Evolutionary conservation across 2,329 filamentous ascomycete genomes (phyloP).

Genomic region (Fusarium oligoseptatum): DNA sequence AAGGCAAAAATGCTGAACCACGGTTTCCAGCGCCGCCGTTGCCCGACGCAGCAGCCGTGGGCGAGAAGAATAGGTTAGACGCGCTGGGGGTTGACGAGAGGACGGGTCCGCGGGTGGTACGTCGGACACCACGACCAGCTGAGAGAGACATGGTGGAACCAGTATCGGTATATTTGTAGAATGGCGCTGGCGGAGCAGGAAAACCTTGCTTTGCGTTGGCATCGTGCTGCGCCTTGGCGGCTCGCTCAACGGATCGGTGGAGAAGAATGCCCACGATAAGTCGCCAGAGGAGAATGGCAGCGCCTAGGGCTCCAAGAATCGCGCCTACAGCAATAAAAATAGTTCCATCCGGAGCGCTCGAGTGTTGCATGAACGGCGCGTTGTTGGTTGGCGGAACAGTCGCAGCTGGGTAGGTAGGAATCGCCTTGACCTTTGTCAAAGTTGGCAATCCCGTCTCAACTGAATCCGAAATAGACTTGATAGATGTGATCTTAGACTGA

Average conservation of each 20-base stretch:
- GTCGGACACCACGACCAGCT: conserved; percentile 64
- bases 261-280: conserved; percentile 89
- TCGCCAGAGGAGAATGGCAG: conserved; percentile 90
- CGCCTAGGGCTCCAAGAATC: conserved; percentile 84
- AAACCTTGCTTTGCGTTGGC: conserved; percentile 78
- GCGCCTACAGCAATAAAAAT: conserved; percentile 96
- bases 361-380: conserved; percentile 93
- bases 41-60: conserved; percentile 81
- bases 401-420: conserved; percentile 75
- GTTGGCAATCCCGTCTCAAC: conserved; percentile 56
- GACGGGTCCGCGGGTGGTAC: conserved; percentile 65
- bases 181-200: conserved; percentile 67
- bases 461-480: conserved; percentile 34
- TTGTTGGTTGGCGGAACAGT: conserved; percentile 84
- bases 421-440: conserved; percentile 54
- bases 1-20: conserved; percentile 85
- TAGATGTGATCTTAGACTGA: conserved; percentile 27
- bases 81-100: conserved; percentile 71
- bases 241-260: conserved; percentile 89
- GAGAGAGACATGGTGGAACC: conserved; percentile 66
- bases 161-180: conserved; percentile 75
- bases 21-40: conserved; percentile 72
- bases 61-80: conserved; percentile 92
- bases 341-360: conserved; percentile 87
- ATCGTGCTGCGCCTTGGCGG: conserved; percentile 80